Evolutionary conservation across 2,329 filamentous ascomycete genomes (phyloP).

Genomic region (Apiospora aurea): DNA sequence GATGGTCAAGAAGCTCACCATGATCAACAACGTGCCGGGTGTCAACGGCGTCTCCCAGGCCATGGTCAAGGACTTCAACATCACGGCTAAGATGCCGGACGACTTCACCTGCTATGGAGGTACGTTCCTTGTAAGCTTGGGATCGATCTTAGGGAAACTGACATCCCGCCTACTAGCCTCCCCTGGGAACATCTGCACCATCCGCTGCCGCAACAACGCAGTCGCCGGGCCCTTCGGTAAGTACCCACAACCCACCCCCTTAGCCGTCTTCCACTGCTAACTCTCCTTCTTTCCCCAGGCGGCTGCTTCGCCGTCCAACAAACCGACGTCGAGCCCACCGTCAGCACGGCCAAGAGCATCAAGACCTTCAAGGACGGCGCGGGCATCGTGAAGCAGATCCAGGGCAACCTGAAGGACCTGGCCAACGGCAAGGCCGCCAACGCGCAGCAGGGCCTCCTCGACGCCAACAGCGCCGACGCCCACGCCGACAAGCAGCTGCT

Average conservation of each 20-base stretch:
- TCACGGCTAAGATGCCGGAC: conserved; percentile 60
- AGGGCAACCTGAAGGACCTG: conserved; percentile 19
- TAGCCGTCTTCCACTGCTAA: conserved; percentile 51
- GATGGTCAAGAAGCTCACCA: conserved; percentile 55
- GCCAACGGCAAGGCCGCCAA: conserved; percentile 53
- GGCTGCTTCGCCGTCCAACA: conserved; percentile 66
- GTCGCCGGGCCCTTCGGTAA: conserved; percentile 61
- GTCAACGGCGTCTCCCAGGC: conserved; percentile 63
- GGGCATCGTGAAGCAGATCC: conserved; percentile 31
- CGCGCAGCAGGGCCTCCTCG: conserved; percentile 58
- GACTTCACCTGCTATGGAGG: conserved; percentile 58
- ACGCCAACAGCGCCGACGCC: conserved; percentile 56
- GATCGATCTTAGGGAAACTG: not conserved
- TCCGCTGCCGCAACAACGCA: conserved; percentile 66
- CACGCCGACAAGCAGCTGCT: conserved; percentile 53
- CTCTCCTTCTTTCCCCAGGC: not conserved
- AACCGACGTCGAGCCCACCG: conserved; percentile 49
- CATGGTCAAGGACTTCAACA: conserved; percentile 62
- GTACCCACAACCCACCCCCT: conserved; percentile 46
- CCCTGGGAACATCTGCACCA: conserved; percentile 64
- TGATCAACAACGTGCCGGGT: conserved; percentile 66
- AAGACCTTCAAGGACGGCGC: conserved; percentile 43
- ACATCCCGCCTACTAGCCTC: conserved; percentile 46
- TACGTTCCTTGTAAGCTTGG: conserved; percentile 38
- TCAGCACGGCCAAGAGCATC: conserved; percentile 54